A percentile compares a stretch with the other conserved stretches of the same genome.
Conservation (phyloP, 1,284 basidiomycete genomes). For the Fomes fomentarius region DNA sequence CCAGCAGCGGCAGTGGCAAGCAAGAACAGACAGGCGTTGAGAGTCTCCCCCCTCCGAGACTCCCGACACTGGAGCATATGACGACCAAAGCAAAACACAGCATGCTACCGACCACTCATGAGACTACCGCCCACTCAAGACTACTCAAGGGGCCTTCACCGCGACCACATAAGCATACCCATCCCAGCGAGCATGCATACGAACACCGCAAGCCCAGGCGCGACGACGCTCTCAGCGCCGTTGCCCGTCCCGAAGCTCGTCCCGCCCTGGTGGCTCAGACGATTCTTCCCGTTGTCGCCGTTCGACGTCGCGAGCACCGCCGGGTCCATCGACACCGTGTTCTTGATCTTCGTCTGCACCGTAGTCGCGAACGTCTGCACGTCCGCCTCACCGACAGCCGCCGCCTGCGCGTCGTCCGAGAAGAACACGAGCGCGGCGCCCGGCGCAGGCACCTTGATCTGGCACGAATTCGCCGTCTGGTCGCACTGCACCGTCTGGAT, state of each 20-base stretch:
- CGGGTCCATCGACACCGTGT: conserved; percentile 38
- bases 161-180: conserved; percentile 10
- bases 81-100: neutral
- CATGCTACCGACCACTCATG: neutral
- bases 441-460: conserved; percentile 68
- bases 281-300: conserved; percentile 33
- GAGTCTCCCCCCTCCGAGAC: too few relatives aligned
- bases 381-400: conserved; percentile 28
- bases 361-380: conserved; percentile 63
- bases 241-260: conserved; percentile 38
- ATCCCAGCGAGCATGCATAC: conserved; percentile 12
- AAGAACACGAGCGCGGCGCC: conserved; percentile 77
- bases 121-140: too few relatives aligned
- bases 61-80: too few relatives aligned
- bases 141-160: too few relatives aligned
- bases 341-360: conserved; percentile 47
- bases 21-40: too few relatives aligned
- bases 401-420: conserved; percentile 44
- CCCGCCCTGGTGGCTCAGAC: conserved; percentile 21
- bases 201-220: conserved; percentile 15
- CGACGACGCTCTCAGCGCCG: conserved; percentile 13
- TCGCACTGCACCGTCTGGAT: conserved; percentile 61
- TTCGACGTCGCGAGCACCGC: conserved; percentile 36
- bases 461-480: conserved; percentile 52
- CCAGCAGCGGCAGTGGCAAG: conserved; percentile 3